Evolutionary conservation across 305 asterid species (phyloP).

Genomic region (Fraxinus greggii): DNA sequence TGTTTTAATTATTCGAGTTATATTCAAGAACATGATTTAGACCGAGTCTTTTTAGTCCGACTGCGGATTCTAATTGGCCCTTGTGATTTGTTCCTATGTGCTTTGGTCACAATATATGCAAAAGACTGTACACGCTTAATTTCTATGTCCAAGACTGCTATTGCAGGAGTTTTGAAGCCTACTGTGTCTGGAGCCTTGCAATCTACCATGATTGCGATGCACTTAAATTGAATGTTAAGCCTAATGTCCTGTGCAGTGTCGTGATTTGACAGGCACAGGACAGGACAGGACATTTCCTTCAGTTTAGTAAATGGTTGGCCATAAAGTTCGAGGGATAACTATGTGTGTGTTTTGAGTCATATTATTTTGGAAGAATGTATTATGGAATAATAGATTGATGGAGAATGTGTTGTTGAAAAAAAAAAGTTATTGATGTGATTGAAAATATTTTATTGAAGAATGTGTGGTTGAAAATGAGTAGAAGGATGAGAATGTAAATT

Average conservation of each 20-base stretch:
- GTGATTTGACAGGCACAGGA: neutral
- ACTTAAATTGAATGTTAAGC: neutral
- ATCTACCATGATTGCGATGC: neutral
- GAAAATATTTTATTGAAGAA: too few relatives aligned
- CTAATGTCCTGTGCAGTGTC: neutral
- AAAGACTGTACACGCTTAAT: neutral
- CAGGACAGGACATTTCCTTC: too few relatives aligned
- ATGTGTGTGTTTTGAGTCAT: too few relatives aligned
- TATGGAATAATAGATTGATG: too few relatives aligned
- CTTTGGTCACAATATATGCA: neutral
- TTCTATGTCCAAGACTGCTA: neutral
- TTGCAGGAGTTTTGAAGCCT: neutral
- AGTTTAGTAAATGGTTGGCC: neutral
- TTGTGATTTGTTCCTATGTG: neutral
- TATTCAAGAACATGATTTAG: neutral
- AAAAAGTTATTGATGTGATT: too few relatives aligned
- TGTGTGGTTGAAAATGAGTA: too few relatives aligned
- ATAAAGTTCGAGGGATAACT: neutral
- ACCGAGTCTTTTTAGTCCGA: neutral
- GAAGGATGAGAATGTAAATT: too few relatives aligned
- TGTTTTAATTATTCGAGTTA: neutral
- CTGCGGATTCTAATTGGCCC: neutral
- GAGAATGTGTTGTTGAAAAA: too few relatives aligned
- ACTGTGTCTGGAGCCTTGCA: neutral
- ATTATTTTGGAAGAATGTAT: too few relatives aligned